Evolutionary conservation across 2,329 filamentous ascomycete genomes (phyloP).

Genomic region (Cercospora zeina): DNA sequence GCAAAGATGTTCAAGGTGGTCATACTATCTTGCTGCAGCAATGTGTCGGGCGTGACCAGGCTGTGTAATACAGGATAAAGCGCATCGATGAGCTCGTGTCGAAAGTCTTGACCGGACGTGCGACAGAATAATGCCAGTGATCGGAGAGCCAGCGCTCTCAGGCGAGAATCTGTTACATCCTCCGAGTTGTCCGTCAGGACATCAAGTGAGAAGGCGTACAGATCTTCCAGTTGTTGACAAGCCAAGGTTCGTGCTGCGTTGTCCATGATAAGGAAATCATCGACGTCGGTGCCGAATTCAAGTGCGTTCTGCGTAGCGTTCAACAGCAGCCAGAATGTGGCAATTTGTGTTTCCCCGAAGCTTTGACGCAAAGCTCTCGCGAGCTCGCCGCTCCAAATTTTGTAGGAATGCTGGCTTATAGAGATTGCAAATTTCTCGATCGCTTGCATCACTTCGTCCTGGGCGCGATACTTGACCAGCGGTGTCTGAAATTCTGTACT

Average conservation of each 20-base stretch:
- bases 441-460: constrained; percentile 31
- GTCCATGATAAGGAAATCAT: constrained; percentile 59
- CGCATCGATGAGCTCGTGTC: constrained; percentile 82
- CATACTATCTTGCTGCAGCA: constrained; percentile 78
- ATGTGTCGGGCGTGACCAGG: constrained; percentile 68
- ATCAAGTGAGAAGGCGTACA: constrained; percentile 68
- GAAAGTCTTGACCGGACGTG: constrained; percentile 67
- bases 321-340: constrained; percentile 78
- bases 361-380: constrained; percentile 63
- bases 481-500: constrained; percentile 30
- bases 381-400: constrained; percentile 61
- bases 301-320: constrained; percentile 65
- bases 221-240: constrained; percentile 54
- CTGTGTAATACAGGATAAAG: constrained; percentile 91
- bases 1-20: constrained; percentile 80
- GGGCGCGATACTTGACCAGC: constrained; percentile 34
- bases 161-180: constrained; percentile 62
- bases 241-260: background rate
- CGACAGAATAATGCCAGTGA: constrained; percentile 73
- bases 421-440: constrained; percentile 39
- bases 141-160: constrained; percentile 79
- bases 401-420: constrained; percentile 34
- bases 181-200: constrained; percentile 53
- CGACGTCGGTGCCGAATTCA: constrained; percentile 56
- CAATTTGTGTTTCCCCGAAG: constrained; percentile 60